Percentiles rank a stretch among this genome's conserved stretches.
phyloP scores from a whole-genome alignment of 75 land plant genomes.

The Pseudotsuga menziesii region DNA sequence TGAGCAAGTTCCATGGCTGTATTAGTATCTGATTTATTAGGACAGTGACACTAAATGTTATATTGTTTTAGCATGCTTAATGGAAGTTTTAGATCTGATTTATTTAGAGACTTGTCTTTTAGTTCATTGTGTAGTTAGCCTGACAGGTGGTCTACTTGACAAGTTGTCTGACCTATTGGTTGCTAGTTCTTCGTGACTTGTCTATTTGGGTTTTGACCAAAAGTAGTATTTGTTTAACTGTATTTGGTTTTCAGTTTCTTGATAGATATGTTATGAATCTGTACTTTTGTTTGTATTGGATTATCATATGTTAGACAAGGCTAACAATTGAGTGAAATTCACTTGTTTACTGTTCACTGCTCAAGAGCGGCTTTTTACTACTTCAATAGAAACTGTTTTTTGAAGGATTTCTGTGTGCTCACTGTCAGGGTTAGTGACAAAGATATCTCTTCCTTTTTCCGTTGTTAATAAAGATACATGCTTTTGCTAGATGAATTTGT shows the following conservation, averaged over 20 bases:
- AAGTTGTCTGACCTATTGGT: too few relatives aligned
- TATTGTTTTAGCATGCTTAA: too few relatives aligned
- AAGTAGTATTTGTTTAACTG: too few relatives aligned
- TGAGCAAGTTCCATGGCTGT: too few relatives aligned
- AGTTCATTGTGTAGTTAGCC: too few relatives aligned
- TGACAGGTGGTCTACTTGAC: too few relatives aligned
- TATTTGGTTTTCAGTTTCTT: not conserved
- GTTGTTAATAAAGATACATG: not conserved
- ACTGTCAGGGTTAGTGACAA: not conserved
- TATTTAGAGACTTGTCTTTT: too few relatives aligned
- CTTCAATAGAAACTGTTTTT: not conserved
- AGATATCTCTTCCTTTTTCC: not conserved
- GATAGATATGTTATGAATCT: not conserved
- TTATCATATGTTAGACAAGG: not conserved
- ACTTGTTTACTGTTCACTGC: not conserved
- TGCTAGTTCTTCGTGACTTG: too few relatives aligned
- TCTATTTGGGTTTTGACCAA: too few relatives aligned
- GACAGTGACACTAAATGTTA: too few relatives aligned
- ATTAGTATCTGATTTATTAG: too few relatives aligned
- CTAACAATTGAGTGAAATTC: not conserved
- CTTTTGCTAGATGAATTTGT: constrained; percentile 1
- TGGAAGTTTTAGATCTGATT: too few relatives aligned
- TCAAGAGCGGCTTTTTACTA: not conserved
- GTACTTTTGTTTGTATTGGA: not conserved
- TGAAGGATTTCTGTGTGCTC: not conserved